A percentile compares a stretch with the other conserved stretches of the same genome.
Evolutionary conservation across 1,139 yeast species (phyloP).

Genomic region (Sugiyamaella neomexicana): DNA sequence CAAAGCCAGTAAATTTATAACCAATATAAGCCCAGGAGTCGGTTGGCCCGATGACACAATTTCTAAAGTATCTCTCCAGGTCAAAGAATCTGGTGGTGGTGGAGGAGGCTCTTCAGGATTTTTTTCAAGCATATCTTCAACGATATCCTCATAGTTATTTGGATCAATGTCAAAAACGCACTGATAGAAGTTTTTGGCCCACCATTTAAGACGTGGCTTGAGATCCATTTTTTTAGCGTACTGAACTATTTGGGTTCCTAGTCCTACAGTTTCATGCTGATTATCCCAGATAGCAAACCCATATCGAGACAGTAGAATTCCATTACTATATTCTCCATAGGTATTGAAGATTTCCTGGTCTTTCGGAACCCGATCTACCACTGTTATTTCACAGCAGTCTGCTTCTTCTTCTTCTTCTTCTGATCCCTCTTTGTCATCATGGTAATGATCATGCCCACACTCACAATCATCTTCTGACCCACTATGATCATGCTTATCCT

Average conservation of each 20-base stretch:
- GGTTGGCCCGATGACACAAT: constrained; percentile 45
- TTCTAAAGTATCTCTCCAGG: constrained; percentile 30
- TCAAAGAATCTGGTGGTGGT: constrained; percentile 26
- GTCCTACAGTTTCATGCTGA: constrained; percentile 55
- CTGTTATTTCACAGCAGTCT: constrained; percentile 44
- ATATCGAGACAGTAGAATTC: constrained; percentile 66
- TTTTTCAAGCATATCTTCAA: constrained; percentile 24
- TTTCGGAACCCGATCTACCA: constrained; percentile 44
- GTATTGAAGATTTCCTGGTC: constrained; percentile 72
- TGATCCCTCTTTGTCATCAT: constrained; percentile 34
- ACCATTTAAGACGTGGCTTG: constrained; percentile 60
- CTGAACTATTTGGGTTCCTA: constrained; percentile 54
- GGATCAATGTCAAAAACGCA: constrained; percentile 41
- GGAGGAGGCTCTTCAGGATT: constrained; percentile 18
- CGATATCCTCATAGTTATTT: constrained; percentile 40
- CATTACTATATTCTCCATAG: constrained; percentile 70
- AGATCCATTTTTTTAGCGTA: constrained; percentile 44
- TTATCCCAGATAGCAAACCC: constrained; percentile 67
- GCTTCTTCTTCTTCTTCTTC: constrained; percentile 41
- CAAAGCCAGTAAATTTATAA: constrained; percentile 41
- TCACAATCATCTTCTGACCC: constrained; percentile 34
- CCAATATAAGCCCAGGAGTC: constrained; percentile 44
- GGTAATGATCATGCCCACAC: constrained; percentile 38
- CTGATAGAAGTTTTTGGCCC: constrained; percentile 55
- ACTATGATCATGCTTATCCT: constrained; percentile 27